Percentiles rank a stretch among this genome's conserved stretches.
Conservation (phyloP, 176 grass and related monocot genomes). For the Oryza meridionalis region DNA sequence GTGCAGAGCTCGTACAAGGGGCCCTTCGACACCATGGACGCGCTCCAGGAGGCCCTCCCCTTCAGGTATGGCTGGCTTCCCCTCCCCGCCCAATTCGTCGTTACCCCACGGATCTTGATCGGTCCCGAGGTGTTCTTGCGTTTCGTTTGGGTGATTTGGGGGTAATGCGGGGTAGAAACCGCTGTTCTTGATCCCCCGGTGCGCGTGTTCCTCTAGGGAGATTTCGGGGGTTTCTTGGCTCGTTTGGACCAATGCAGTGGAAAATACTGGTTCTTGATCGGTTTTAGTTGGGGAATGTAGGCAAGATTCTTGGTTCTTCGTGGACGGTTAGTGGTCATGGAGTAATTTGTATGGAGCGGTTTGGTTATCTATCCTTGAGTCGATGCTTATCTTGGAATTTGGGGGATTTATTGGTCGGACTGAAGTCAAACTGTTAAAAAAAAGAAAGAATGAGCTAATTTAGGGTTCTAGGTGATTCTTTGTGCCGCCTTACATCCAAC, state of each 20-base stretch:
- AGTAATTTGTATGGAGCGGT: conserved; percentile 12
- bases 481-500: background rate
- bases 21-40: conserved; percentile 88
- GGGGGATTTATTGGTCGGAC: conserved; percentile 31
- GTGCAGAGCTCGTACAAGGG: conserved; percentile 89
- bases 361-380: conserved; percentile 30
- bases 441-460: background rate
- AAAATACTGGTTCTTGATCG: conserved; percentile 39
- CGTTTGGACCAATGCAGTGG: background rate
- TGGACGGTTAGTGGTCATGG: background rate
- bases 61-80: conserved; percentile 56
- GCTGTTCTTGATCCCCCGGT: conserved; percentile 36
- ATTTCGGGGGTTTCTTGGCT: conserved; percentile 24
- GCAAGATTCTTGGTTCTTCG: conserved; percentile 15
- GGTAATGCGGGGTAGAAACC: conserved; percentile 26
- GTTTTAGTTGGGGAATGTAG: conserved; percentile 1
- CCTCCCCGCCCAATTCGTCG: background rate
- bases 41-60: conserved; percentile 83
- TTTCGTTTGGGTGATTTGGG: conserved; percentile 18
- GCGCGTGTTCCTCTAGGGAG: background rate
- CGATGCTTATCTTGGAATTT: background rate
- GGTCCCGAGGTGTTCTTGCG: background rate
- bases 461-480: conserved; percentile 12
- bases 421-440: conserved; percentile 9
- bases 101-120: conserved; percentile 38